Evolutionary conservation across 192 early-diverging fungal genomes (phyloP), one percentile per base, ranked within the genome.

Genomic region (Coemansia reversa): DNA sequence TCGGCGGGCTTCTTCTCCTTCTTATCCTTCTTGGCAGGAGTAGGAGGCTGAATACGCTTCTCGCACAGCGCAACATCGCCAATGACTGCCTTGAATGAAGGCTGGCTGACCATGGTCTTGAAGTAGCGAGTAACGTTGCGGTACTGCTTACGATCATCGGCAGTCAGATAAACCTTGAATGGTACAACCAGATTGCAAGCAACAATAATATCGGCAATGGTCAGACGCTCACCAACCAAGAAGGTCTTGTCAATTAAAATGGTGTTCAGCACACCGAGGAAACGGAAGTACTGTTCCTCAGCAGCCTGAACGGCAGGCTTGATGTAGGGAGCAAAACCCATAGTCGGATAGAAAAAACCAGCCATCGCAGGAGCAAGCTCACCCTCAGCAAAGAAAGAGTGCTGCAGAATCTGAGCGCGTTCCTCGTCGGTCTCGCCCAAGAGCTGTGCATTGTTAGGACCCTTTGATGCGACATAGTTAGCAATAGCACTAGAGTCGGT

Each of bases 71-170:
- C 51, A 51, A 92, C 79, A 4, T 89, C 87, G 72, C 91, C 93
- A 56, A 92, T 53, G 62, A 93, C 85, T 39, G 84, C 85, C 85
- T 91, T 90, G 88, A 96, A 93, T 77, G 89, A 71, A 47, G 89
- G 72, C 86, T 95, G 92, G 84, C 86, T 87, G 59, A 90, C 70
- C 60, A 90, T 76, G 75, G 95, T 98, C 74, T 76, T 83, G 89
- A 94, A 95, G 91, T 92, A 98, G 72, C 94, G 92, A 72, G 81
- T 93, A 58, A 98, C 81, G 83, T 94, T 94, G 76, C 88, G 89
- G 87, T 85, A 92, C 59, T 84, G 60, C 70, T 88, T 87, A 73
- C 94, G 93, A 89, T 93, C 92, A 19, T 86, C 79, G 53, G 83
- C 79, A 55, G 92, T 65, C 35, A 81, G 62, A 51, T 66, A 76